Conservation (phyloP, 768 basidiomycete genomes). For the Naganishia vishniacii region DNA sequence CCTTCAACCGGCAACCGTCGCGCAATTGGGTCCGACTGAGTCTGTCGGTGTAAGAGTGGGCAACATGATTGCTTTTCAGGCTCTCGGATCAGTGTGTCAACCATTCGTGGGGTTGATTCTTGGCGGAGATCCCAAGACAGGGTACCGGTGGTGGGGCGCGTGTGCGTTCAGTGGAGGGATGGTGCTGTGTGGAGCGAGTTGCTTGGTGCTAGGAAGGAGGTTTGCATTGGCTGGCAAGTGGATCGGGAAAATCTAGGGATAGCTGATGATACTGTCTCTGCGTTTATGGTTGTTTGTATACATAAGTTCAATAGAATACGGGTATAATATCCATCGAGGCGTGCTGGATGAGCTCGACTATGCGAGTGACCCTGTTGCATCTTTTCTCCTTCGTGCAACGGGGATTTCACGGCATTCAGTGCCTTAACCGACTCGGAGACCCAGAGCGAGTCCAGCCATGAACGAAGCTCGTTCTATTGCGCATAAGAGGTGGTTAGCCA, state of each 20-base stretch:
- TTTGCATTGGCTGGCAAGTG: slow-evolving; percentile 5
- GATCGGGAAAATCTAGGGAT: slow-evolving; percentile 8
- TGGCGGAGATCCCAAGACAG: slow-evolving; percentile 4
- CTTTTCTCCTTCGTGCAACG: too few species aligned
- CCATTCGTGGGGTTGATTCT: slow-evolving; percentile 15
- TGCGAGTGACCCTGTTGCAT: not conserved
- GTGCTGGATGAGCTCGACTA: not conserved
- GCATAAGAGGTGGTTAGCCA: not conserved
- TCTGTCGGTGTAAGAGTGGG: slow-evolving; percentile 10
- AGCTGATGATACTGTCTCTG: not conserved
- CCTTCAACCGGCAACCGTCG: not conserved
- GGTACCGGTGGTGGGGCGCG: slow-evolving; percentile 21
- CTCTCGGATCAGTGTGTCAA: slow-evolving; percentile 13
- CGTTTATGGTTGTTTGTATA: not conserved
- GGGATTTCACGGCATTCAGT: not conserved
- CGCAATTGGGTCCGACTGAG: slow-evolving; percentile 16
- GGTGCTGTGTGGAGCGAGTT: slow-evolving; percentile 10
- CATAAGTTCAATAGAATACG: not conserved
- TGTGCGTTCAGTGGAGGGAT: slow-evolving; percentile 12
- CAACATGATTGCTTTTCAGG: slow-evolving; percentile 15
- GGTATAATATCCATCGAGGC: not conserved
- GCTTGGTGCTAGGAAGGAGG: not conserved
- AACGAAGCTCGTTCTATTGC: slow-evolving; percentile 66
- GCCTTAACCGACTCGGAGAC: slow-evolving; percentile 68
- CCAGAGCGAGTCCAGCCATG: slow-evolving; percentile 72